These are phyloP conservation scores for Beta lomatogona DNA, from an alignment of 179 eudicot species.

Conservation along the genomic window DNA sequence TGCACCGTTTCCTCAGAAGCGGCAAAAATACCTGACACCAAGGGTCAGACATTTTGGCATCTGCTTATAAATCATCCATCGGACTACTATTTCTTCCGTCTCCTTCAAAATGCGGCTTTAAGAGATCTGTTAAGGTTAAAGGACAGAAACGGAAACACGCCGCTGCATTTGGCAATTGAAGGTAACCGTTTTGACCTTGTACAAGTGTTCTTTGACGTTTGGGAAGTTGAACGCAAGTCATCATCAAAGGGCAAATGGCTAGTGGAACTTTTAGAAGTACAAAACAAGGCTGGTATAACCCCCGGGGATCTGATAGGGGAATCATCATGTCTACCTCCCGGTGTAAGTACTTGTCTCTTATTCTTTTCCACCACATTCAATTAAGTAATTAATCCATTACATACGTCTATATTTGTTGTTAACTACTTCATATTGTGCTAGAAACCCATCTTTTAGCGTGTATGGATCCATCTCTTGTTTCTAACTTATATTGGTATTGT, in stretches of 20 bases:
- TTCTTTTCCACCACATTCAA: no score
- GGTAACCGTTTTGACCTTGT: slow-evolving; percentile 17
- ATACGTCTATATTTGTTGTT: background rate
- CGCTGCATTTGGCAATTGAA: slow-evolving; percentile 27
- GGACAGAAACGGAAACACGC: slow-evolving; percentile 27
- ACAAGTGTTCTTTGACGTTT: background rate
- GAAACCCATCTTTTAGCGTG: background rate
- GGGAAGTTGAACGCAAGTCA: background rate
- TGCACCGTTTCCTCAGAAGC: background rate
- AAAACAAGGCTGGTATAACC: slow-evolving; percentile 7
- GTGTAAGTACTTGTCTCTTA: slow-evolving; percentile 3
- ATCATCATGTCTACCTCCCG: slow-evolving; percentile 12
- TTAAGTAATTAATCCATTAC: no score
- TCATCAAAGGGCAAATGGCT: background rate
- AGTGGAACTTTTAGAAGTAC: background rate
- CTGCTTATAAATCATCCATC: background rate
- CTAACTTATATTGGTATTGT: background rate
- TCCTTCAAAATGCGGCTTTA: background rate
- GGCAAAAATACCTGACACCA: background rate
- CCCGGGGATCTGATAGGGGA: slow-evolving; percentile 18
- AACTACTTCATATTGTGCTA: background rate
- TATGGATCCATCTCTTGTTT: background rate
- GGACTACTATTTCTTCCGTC: background rate
- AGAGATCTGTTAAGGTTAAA: background rate
- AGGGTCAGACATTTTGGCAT: slow-evolving; percentile 1